These are phyloP conservation scores for Fusarium proliferatum DNA, from an alignment of 2,329 filamentous ascomycete species.

Conservation along the genomic window DNA sequence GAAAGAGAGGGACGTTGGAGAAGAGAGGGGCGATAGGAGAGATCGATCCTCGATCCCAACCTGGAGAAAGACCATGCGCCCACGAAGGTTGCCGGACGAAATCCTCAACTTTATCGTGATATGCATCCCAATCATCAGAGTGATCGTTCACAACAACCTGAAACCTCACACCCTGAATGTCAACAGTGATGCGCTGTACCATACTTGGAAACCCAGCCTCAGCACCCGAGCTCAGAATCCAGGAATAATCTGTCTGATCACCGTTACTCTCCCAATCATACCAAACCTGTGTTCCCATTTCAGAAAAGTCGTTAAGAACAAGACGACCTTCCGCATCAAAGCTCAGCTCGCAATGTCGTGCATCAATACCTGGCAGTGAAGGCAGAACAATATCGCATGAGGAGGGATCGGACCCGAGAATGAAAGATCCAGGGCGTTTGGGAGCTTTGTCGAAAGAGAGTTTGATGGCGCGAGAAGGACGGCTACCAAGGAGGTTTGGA, in stretches of 20 bases:
- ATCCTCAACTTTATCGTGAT: conserved; percentile 49
- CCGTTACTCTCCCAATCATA: conserved; percentile 55
- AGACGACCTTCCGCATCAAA: conserved; percentile 54
- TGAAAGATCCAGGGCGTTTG: conserved; percentile 51
- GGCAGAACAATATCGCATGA: conserved; percentile 54
- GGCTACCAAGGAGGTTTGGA: conserved; percentile 40
- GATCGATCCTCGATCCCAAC: conserved; percentile 45
- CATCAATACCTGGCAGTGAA: conserved; percentile 47
- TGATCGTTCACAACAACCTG: conserved; percentile 54
- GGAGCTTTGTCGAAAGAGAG: conserved; percentile 51
- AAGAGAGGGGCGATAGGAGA: conserved; percentile 45
- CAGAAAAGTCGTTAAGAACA: conserved; percentile 53
- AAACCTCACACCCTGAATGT: conserved; percentile 55
- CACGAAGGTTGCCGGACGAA: conserved; percentile 48
- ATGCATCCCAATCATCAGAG: conserved; percentile 47
- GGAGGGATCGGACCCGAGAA: conserved; percentile 53
- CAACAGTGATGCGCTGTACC: conserved; percentile 51
- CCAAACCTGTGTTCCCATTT: conserved; percentile 55
- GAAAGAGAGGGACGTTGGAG: conserved; percentile 45
- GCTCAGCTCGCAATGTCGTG: conserved; percentile 53
- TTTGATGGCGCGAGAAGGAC: conserved; percentile 48
- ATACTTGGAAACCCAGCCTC: conserved; percentile 49
- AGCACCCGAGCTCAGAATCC: conserved; percentile 50
- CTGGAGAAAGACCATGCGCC: conserved; percentile 43
- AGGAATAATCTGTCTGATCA: conserved; percentile 51